These are phyloP conservation scores for Marasmius fiardii DNA, from an alignment of 1,284 basidiomycete species.

Conservation along the genomic window DNA sequence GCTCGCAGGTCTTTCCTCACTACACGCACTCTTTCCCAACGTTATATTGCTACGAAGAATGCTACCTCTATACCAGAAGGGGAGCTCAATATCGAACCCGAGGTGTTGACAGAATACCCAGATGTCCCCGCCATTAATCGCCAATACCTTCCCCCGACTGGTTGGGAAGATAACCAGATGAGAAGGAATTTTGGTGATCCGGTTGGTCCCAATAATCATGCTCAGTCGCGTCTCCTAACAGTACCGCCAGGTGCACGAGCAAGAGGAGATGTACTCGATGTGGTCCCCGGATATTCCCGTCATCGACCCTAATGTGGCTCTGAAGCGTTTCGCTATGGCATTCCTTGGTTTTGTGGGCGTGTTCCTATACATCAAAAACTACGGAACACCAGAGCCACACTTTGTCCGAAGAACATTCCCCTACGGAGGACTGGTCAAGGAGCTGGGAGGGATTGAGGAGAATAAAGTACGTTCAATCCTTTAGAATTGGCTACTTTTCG, in stretches of 20 bases:
- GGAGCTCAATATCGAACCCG: constrained; percentile 39
- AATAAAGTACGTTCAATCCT: constrained; percentile 57
- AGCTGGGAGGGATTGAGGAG: constrained; percentile 71
- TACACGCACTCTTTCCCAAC: not conserved
- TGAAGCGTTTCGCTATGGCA: constrained; percentile 59
- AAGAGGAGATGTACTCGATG: constrained; percentile 83
- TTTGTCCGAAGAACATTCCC: constrained; percentile 70
- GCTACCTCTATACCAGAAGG: constrained; percentile 23
- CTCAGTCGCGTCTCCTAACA: constrained; percentile 16
- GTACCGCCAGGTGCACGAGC: constrained; percentile 67
- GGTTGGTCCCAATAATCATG: constrained; percentile 36
- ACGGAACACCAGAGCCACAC: constrained; percentile 53
- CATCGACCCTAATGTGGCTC: not conserved
- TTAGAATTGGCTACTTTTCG: not conserved
- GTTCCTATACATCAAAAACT: constrained; percentile 51
- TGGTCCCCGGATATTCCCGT: constrained; percentile 80
- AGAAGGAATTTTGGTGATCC: constrained; percentile 84
- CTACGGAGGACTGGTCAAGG: constrained; percentile 64
- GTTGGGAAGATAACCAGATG: constrained; percentile 83
- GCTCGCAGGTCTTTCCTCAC: constrained; percentile 5
- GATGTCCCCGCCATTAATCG: constrained; percentile 69
- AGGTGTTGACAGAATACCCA: constrained; percentile 76
- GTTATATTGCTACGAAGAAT: constrained; percentile 6
- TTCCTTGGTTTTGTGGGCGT: constrained; percentile 56
- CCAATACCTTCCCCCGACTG: constrained; percentile 64